Base-by-base conservation (phyloP, 768 basidiomycete genomes). In the Xerocomus spinulosus region DNA sequence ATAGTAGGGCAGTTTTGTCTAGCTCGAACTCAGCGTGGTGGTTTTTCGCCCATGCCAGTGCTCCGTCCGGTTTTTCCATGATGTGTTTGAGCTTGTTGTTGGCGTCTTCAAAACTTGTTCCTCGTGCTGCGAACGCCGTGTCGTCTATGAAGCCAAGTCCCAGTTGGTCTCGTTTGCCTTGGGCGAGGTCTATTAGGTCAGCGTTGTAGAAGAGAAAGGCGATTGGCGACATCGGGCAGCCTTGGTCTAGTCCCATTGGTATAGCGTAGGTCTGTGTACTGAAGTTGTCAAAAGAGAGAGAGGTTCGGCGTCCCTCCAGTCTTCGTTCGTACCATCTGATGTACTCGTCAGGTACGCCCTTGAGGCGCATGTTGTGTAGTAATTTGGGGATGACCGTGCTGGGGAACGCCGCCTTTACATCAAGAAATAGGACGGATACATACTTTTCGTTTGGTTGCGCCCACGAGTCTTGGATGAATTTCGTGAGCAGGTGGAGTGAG, bases 211-310 rank as follows among this genome's bases (percentile, higher is more conserved):
- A 12, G 2, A 37, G 3, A 5, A 37, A 37, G 3, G 18, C 8
- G 1, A 37, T 13, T 1, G 12, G 35, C 21, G n/a, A n/a, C n/a
- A n/a, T n/a, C n/a, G n/a, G n/a, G n/a, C n/a, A n/a, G n/a, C n/a
- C n/a, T n/a, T n/a, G 35, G 35, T 37, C 35, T 1, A 37, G 35
- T 2, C 18, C 18, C 1, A 37, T 37, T 21, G 24, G 32, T 0
- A 67, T 56, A 2, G 35, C 39, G 33, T 64, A 61, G 0, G 35
- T 48, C 0, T 44, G 20, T 0, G 65, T 62, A 0, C 12, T 35
- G 43, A 44, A 62, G 32, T 68, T 56, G 26, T 70, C 60, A 17
- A 70, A 66, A 0, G 20, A 34, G 0, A 68, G 53, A 5, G 21
- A 12, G 0, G 29, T 30, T 7, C 9, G 10, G 17, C 20, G 4